Base-by-base conservation (phyloP, 495 filamentous ascomycete genomes). In the Cudoniella acicularis region DNA sequence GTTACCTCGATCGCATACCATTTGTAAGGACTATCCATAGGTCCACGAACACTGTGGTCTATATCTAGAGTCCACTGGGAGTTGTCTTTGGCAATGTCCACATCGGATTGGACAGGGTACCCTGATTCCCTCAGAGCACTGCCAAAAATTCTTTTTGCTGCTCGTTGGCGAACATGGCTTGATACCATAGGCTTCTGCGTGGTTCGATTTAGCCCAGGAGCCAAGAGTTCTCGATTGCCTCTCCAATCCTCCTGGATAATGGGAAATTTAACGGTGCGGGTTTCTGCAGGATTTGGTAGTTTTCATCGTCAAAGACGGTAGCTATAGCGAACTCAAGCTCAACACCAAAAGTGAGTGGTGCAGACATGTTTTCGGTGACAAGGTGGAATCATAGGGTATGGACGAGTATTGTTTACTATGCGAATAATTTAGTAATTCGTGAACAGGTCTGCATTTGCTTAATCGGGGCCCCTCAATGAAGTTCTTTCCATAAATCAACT, bases 281-380 rank as follows among this genome's bases (percentile, higher is more conserved):
- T 13, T 6, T 36, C 30, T 4, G 30, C 4, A 23, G 20, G 17
- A 11, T 52, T 10, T 11, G 21, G 24, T 54, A 1, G 49, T 16
- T 13, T 22, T 57, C 21, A 25, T 36, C 49, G 4, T 13, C 3
- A n/a, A 2, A 17, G 2, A 69, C n/a, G 24, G 53, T 64, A 3
- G 67, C 70, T 0, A 72, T 41, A 1, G 65, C 51, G 10, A 69
- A 67, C 54, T 74, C 70, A 1, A 73, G 46, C 52, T 74, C 70
- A 20, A 73, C 54, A 3, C 72, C 68, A 10, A 61, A 66, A 10
- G 59, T 68, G 6, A 54, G 46, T 36, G 50, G 3, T 10, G 20
- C 20, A 40, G 36, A 27, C 11, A 30, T 36, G 11, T 16, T 20
- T 10, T 21, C 45, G 9, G 20, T n/a, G n/a, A n/a, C n/a, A n/a